phyloP scores from a whole-genome alignment of 2,329 filamentous ascomycete genomes.

The Cadophora luteo-olivacea region DNA sequence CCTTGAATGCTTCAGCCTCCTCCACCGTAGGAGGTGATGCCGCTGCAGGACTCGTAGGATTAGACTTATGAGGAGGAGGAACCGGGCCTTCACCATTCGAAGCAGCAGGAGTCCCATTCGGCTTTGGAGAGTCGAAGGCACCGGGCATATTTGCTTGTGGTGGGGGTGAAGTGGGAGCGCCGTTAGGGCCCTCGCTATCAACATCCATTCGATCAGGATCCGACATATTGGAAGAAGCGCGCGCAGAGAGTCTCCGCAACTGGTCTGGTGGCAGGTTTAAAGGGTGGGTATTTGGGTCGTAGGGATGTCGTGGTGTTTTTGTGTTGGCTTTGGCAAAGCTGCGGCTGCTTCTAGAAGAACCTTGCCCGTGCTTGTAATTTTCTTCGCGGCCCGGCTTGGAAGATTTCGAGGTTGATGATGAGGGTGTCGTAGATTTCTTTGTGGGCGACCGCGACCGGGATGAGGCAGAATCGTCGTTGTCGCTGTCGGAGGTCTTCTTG shows the following conservation, averaged over 20 bases:
- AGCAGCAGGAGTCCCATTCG: slow-evolving; percentile 51
- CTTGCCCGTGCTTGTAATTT: slow-evolving; percentile 38
- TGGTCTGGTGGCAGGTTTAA: slow-evolving; percentile 91
- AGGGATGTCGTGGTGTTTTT: slow-evolving; percentile 48
- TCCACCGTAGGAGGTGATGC: slow-evolving; percentile 54
- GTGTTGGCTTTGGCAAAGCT: slow-evolving; percentile 38
- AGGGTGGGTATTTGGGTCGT: slow-evolving; percentile 79
- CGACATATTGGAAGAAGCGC: slow-evolving; percentile 62
- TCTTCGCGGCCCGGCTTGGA: slow-evolving; percentile 40
- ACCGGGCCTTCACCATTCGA: slow-evolving; percentile 57
- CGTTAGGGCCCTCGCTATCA: slow-evolving; percentile 65
- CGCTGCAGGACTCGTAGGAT: slow-evolving; percentile 63
- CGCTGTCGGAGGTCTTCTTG: slow-evolving; percentile 41
- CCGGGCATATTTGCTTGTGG: slow-evolving; percentile 51
- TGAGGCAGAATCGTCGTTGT: slow-evolving; percentile 37
- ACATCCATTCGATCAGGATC: slow-evolving; percentile 73
- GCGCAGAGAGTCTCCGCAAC: slow-evolving; percentile 75
- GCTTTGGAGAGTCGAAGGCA: slow-evolving; percentile 52
- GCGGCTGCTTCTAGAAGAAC: slow-evolving; percentile 42
- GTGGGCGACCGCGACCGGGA: slow-evolving; percentile 40
- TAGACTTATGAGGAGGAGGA: slow-evolving; percentile 75
- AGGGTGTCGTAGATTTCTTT: slow-evolving; percentile 40
- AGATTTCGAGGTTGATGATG: slow-evolving; percentile 34
- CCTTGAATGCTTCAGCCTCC: slow-evolving; percentile 91
- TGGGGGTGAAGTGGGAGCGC: slow-evolving; percentile 59